Evolutionary conservation across 2,329 filamentous ascomycete genomes (phyloP).

Genomic region (Fusarium setosum): DNA sequence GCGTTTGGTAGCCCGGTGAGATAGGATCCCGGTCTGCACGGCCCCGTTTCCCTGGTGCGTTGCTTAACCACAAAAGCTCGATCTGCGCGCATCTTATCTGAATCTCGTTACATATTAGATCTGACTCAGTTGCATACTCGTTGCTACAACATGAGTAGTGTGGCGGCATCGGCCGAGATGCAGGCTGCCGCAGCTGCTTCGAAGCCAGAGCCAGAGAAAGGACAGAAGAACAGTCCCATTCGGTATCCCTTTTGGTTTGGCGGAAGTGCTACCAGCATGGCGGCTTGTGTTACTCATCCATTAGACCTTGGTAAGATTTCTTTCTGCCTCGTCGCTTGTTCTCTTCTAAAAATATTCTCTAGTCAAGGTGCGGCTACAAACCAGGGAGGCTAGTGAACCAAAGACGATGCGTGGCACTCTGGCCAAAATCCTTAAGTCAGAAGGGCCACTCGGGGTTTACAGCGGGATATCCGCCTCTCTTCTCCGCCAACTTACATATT

Average conservation of each 20-base stretch:
- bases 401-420: slow-evolving; percentile 86
- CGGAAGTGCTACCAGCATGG: slow-evolving; percentile 90
- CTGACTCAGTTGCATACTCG: not conserved
- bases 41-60: not conserved
- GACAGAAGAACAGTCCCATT: slow-evolving; percentile 53
- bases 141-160: not conserved
- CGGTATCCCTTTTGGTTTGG: slow-evolving; percentile 93
- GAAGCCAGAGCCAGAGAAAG: slow-evolving; percentile 17
- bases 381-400: not conserved
- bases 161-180: not conserved
- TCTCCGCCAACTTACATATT: slow-evolving; percentile 92
- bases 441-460: slow-evolving; percentile 85
- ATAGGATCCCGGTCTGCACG: not conserved
- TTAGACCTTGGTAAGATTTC: slow-evolving; percentile 80
- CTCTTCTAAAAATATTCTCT: not conserved
- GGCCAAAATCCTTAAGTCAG: slow-evolving; percentile 77
- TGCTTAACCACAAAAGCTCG: not conserved
- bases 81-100: not conserved
- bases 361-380: not conserved
- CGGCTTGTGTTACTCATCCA: slow-evolving; percentile 89
- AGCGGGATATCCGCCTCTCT: slow-evolving; percentile 90
- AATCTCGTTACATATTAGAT: not conserved
- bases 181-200: not conserved
- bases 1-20: not conserved
- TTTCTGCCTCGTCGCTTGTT: not conserved